phyloP scores from a whole-genome alignment of 140 eudicot species.

The Anethum foeniculum region DNA sequence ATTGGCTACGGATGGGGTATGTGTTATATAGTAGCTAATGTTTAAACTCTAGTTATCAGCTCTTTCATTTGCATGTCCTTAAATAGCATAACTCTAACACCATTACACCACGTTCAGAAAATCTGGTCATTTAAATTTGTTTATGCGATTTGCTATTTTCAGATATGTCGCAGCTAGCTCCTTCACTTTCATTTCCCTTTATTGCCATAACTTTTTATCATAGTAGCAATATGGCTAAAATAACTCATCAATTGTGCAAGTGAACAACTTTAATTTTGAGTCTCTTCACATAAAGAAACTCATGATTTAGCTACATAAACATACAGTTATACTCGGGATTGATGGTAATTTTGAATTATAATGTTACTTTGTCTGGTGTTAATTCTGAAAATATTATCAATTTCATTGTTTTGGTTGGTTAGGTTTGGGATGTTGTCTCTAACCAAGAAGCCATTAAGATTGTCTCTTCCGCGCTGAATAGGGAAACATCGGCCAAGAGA shows the following conservation, averaged over 20 bases:
- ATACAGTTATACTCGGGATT: neutral
- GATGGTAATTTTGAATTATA: neutral
- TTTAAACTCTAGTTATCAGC: neutral
- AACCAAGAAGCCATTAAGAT: conserved; percentile 81
- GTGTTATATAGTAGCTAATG: neutral
- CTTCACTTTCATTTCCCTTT: neutral
- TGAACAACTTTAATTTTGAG: neutral
- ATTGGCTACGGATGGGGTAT: conserved; percentile 94
- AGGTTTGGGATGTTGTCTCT: conserved; percentile 94
- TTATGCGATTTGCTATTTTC: neutral
- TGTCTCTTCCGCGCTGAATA: conserved; percentile 45
- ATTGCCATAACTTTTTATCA: neutral
- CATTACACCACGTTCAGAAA: neutral
- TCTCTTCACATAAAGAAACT: neutral
- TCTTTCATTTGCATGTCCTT: neutral
- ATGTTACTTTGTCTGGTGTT: neutral
- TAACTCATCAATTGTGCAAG: neutral
- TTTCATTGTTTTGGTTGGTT: neutral
- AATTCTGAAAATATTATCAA: neutral
- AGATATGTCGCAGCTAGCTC: neutral
- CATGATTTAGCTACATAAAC: neutral
- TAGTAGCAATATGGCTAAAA: neutral
- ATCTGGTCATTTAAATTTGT: neutral
- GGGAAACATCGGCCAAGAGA: conserved; percentile 63
- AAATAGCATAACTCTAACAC: neutral